phyloP scores from a whole-genome alignment of 371 early-diverging fungal genomes.

The Capniomyces stellatus region DNA sequence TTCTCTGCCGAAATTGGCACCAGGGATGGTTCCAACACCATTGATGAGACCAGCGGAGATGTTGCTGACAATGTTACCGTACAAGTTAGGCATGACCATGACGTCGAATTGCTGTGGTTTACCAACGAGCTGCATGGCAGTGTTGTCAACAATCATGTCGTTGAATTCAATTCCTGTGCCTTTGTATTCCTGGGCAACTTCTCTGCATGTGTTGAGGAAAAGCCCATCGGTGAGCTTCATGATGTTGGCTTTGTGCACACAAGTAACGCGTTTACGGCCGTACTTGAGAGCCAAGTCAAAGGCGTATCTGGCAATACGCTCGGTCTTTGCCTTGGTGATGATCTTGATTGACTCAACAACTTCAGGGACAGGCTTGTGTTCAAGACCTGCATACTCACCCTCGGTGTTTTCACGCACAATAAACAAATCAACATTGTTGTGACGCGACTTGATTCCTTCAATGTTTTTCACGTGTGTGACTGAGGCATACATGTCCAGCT shows the following conservation, averaged over 20 bases:
- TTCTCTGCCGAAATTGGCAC: constrained; percentile 88
- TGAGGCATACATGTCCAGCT: constrained; percentile 91
- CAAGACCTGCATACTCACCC: constrained; percentile 95
- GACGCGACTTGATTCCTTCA: constrained; percentile 60
- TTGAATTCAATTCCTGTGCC: constrained; percentile 70
- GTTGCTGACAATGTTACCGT: constrained; percentile 93
- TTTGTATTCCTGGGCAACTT: constrained; percentile 81
- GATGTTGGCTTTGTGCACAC: constrained; percentile 97
- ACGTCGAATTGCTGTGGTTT: constrained; percentile 95
- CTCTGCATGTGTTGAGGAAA: constrained; percentile 84
- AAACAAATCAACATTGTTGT: constrained; percentile 81
- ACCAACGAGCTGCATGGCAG: constrained; percentile 93
- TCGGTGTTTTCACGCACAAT: constrained; percentile 98
- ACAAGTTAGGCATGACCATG: constrained; percentile 94
- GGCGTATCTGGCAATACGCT: constrained; percentile 92
- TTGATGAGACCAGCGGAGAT: constrained; percentile 91
- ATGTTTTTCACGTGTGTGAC: constrained; percentile 69
- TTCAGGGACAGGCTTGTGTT: constrained; percentile 91
- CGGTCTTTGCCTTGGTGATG: constrained; percentile 81
- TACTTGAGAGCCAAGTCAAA: constrained; percentile 94
- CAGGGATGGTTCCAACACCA: constrained; percentile 86
- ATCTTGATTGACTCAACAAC: constrained; percentile 97
- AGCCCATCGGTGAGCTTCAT: constrained; percentile 97
- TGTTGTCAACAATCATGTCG: constrained; percentile 98
- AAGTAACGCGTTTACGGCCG: constrained; percentile 90